These are phyloP conservation scores for Aspergillus felis DNA, from an alignment of 2,329 filamentous ascomycete genomes.

Conservation along the genomic window DNA sequence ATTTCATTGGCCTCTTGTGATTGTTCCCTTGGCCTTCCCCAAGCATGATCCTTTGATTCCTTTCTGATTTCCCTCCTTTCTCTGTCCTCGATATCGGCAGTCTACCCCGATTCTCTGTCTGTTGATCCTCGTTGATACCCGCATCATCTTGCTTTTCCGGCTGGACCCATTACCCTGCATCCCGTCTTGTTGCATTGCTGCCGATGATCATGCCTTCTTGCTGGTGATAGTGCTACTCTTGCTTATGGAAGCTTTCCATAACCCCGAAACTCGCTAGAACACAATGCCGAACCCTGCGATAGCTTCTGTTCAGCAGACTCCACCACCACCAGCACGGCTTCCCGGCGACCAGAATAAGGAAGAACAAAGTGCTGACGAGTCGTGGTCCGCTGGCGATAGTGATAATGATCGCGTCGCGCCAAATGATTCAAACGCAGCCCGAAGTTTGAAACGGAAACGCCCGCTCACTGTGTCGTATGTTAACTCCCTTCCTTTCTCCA, in stretches of 20 bases:
- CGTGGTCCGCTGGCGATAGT: constrained; percentile 34
- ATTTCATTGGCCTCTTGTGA: background rate
- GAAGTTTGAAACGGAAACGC: constrained; percentile 34
- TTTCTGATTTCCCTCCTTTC: background rate
- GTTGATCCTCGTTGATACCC: background rate
- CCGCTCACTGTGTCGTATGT: constrained; percentile 39
- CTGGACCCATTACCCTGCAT: background rate
- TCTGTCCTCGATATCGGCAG: constrained; percentile 1
- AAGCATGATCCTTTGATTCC: background rate
- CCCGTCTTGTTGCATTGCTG: constrained; percentile 3
- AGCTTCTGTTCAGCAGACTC: constrained; percentile 19
- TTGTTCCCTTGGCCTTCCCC: background rate
- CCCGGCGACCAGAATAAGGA: constrained; percentile 23
- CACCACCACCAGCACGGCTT: constrained; percentile 15
- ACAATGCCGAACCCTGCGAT: constrained; percentile 32
- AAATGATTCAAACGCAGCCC: constrained; percentile 26
- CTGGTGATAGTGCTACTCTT: background rate
- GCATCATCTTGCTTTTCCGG: background rate
- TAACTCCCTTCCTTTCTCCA: background rate
- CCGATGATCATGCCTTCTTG: constrained; percentile 4
- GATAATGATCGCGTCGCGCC: constrained; percentile 26
- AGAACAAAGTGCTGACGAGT: constrained; percentile 32
- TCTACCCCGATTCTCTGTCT: background rate
- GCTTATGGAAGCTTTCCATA: constrained; percentile 12
- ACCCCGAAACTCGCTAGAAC: constrained; percentile 28